Conservation (phyloP, 495 filamentous ascomycete species). For the Aspergillus indologenus region DNA sequence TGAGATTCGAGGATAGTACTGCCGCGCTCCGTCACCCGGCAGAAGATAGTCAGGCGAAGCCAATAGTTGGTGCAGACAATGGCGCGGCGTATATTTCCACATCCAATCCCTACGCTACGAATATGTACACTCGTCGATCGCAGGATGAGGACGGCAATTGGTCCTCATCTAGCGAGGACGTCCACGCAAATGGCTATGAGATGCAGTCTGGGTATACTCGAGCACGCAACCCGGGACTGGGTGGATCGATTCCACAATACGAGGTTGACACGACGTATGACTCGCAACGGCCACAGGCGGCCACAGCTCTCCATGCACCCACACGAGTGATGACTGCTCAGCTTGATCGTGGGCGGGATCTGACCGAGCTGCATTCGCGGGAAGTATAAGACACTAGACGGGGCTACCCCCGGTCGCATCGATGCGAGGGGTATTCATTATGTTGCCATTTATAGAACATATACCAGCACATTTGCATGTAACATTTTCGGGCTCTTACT, state of each 20-base stretch:
- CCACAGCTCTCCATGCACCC: slow-evolving; percentile 9
- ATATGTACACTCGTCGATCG: slow-evolving; percentile 27
- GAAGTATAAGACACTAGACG: slow-evolving; percentile 14
- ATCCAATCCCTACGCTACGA: slow-evolving; percentile 26
- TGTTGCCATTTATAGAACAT: slow-evolving; percentile 1
- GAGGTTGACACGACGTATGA: slow-evolving; percentile 36
- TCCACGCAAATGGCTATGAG: slow-evolving; percentile 37
- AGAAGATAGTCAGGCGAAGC: slow-evolving; percentile 23
- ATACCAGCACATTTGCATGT: background rate
- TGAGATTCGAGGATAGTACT: slow-evolving; percentile 24
- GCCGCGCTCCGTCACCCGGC: slow-evolving; percentile 33
- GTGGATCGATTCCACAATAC: slow-evolving; percentile 24
- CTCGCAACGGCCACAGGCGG: slow-evolving; percentile 22
- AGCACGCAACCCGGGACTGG: slow-evolving; percentile 24
- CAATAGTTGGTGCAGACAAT: background rate
- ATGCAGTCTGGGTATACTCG: slow-evolving; percentile 39
- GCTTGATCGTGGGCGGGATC: slow-evolving; percentile 19
- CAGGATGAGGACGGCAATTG: slow-evolving; percentile 39
- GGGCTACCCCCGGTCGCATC: background rate
- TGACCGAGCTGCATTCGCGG: slow-evolving; percentile 23
- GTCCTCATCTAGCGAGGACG: slow-evolving; percentile 46
- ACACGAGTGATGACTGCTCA: slow-evolving; percentile 14
- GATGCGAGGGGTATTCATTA: background rate
- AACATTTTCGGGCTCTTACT: slow-evolving; percentile 5
- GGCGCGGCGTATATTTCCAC: slow-evolving; percentile 1